phyloP scores from a whole-genome alignment of 2,329 filamentous ascomycete species.

The Didymella lethalis region DNA sequence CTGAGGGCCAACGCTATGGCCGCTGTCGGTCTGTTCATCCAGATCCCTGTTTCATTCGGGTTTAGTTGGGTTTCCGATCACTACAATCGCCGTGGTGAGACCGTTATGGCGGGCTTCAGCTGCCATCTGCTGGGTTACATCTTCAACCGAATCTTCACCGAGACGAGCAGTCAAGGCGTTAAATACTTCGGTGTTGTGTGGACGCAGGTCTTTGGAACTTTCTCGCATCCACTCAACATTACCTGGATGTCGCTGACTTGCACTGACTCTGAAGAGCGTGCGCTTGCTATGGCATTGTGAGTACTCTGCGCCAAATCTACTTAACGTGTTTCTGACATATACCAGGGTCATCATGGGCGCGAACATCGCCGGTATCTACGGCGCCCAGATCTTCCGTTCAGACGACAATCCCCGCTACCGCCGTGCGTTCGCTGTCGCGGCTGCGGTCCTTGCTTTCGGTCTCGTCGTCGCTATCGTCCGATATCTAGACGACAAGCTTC shows the following conservation, averaged over 20 bases:
- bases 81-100: background rate
- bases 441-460: background rate
- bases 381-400: background rate
- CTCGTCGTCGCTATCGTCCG: background rate
- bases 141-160: background rate
- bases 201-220: background rate
- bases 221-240: background rate
- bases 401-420: background rate
- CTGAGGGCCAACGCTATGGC: background rate
- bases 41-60: background rate
- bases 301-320: background rate
- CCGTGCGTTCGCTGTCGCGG: background rate
- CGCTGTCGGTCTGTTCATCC: background rate
- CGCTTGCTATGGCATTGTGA: background rate
- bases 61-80: background rate
- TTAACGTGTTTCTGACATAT: background rate
- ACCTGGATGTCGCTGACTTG: background rate
- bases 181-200: background rate
- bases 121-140: background rate
- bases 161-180: background rate
- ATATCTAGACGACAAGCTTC: background rate
- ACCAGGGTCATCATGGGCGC: background rate
- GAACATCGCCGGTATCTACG: background rate
- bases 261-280: background rate
- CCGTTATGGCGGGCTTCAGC: background rate